Evolutionary conservation across 371 early-diverging fungal genomes (phyloP), one percentile per base, ranked within the genome.

Genomic region (Capniomyces stellatus): DNA sequence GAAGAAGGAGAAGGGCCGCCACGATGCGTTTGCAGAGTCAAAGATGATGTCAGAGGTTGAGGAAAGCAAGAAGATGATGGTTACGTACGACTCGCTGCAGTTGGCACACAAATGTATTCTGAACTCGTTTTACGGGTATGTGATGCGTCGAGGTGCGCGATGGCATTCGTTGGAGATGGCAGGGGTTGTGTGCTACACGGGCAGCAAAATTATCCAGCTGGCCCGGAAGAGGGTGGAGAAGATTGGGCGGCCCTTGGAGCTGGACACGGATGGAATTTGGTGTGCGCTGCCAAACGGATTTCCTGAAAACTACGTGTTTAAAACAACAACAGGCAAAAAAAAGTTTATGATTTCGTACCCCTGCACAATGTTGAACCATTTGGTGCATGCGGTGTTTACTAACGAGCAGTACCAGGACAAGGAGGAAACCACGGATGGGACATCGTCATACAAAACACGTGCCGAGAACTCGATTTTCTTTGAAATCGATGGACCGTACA

Each of bases 111-210:
- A 99, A 76, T 89, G 89, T 76, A 92, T 92, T 72, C 73, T 87
- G 29, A 99, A 99, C 70, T 98, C 98, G 0, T 99, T 99, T 72
- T 99, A 99, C 65, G 99, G 98, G 25, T 99, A 99, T 74, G 98
- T 98, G 29, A 99, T 98, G 98, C 79, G 97, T 58, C 98, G 93
- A 69, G 98, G 97, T 35, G 89, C 97, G 0, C 85, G 99, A 51
- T 99, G 99, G 99, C 94, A 92, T 67, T 96, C 97, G 0, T 82
- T 98, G 78, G 98, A 98, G 69, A 99, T 99, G 99, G 99, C 97
- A 0, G 99, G 98, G 40, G 89, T 98, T 27, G 98, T 98, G 41
- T 98, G 99, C 71, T 64, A 92, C 59, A 94, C 95, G 0, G 99
- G 99, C 15, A 87, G 97, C 1, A 77, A 77, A 24, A 98, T 99